Base-by-base conservation (phyloP, 2,329 filamentous ascomycete species). In the Paraphaeosphaeria minitans region DNA sequence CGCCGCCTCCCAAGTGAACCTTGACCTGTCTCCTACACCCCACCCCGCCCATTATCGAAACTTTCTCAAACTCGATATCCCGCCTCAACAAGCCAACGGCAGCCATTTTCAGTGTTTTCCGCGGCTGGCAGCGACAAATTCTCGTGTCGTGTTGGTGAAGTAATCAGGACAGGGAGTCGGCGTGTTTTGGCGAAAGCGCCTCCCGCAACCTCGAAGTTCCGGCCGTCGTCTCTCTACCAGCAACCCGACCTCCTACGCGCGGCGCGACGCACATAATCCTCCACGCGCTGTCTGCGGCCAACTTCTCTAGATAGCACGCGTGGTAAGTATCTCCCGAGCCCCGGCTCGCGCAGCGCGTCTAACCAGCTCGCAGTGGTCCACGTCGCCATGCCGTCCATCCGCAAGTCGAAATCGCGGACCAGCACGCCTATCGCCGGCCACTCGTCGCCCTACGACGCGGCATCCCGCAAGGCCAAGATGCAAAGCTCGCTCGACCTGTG, bases 401-500 rank as follows among this genome's bases (percentile, higher is more conserved):
- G 76, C 62, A 74, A 76, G 64, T 67, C 73, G 58, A 71, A 72
- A 69, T 70, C 68, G 63, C 66, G 69, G 59, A 73, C 70, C 55
- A 75, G 73, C 62, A 80, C 76, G 7, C 74, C 78, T 43, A 69
- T 68, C 63, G 66, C 68, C 42, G 61, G 68, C 62, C 68, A 74
- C 63, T 69, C 71, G 4, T 65, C 73, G 24, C 62, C 68, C 55
- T 66, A 68, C 29, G 55, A 52, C 27, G 59, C 66, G 31, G 65
- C 69, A 10, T 33, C 66, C 16, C 64, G 61, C 53, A 73, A 70
- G 61, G 71, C 72, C 42, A 76, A 76, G 69, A 68, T 62, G 35
- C 76, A 78, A 64, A 73, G 68, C 35, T 71, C 69, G 31, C 74
- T 78, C 54, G 79, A 83, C 59, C 71, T 67, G 58, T 87, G 85